Conservation (phyloP, 164 flowering plant genomes). For the Houttuynia cordata region DNA sequence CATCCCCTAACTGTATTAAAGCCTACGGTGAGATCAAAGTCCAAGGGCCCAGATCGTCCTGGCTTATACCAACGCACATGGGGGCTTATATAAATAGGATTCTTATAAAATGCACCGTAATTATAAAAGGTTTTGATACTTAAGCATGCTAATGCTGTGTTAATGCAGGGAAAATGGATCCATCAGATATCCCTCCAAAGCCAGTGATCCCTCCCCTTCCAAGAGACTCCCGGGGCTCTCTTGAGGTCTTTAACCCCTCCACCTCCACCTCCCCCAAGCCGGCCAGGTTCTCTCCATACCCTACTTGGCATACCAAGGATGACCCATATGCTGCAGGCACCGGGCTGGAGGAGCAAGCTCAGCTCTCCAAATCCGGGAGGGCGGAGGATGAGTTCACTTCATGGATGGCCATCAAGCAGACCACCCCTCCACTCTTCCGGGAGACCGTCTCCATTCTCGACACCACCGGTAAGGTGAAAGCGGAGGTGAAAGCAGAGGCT, state of each 20-base stretch:
- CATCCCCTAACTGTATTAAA: too few relatives aligned
- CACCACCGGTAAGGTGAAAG: neutral
- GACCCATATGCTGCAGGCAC: conserved; percentile 16
- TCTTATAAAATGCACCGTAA: too few relatives aligned
- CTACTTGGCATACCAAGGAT: conserved; percentile 35
- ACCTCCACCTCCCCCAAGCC: conserved; percentile 25
- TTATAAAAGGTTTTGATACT: too few relatives aligned
- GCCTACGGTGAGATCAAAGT: too few relatives aligned
- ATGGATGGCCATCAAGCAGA: conserved; percentile 73
- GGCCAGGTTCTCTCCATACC: conserved; percentile 21
- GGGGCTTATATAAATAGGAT: too few relatives aligned
- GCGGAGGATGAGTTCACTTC: conserved; percentile 23
- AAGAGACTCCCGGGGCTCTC: conserved; percentile 55
- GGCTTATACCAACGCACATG: too few relatives aligned
- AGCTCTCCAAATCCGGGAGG: conserved; percentile 9
- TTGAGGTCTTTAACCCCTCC: conserved; percentile 68
- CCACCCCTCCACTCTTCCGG: conserved; percentile 4
- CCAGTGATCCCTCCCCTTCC: conserved; percentile 25
- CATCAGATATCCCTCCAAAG: conserved; percentile 1
- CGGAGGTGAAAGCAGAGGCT: too few relatives aligned
- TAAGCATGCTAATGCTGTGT: too few relatives aligned
- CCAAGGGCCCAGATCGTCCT: too few relatives aligned
- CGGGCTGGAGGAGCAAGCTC: conserved; percentile 15
- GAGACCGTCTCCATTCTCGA: neutral
- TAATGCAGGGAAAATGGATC: conserved; percentile 3